Evolutionary conservation across 768 basidiomycete genomes (phyloP), one percentile per base, ranked within the genome.

Genomic region (Rhodotorula diobovata): DNA sequence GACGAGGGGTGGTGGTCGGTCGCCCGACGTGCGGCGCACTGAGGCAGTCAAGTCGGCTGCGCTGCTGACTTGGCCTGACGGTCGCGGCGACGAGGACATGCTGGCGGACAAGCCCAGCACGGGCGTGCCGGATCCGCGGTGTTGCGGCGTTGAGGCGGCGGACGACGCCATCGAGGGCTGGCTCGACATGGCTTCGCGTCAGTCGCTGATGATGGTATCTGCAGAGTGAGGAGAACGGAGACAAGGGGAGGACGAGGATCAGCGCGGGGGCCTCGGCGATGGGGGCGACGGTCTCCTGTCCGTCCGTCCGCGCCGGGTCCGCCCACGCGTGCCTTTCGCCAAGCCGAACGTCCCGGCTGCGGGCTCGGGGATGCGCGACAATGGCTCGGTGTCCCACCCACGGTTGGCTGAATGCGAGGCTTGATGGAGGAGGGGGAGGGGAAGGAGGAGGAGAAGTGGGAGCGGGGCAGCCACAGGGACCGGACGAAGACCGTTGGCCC

Each of bases 1-100:
- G 65, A 93, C 91, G 68, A 94, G 90, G 55, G 93, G 91, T 55
- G 90, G 87, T 20, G 93, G 92, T 32, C 93, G 88, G 85, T 91
- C 88, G 57, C 92, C 93, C 0, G 85, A 85, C 0, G 92, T 90
- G 79, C 88, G 88, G 72, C 89, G 85, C 79, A 89, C 89, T 78
- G 87, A 90, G 2, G 91, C 92, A 18, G 91, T 92, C 77, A 94
- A 84, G 82, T 93, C 91, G 77, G 90, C 68, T 11, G 68, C 68
- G 34, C 48, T 53, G 57, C 37, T 39, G 57, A 58, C n/a, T 18
- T 58, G 57, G 20, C 34, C 54, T 8, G 54, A 7, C 2, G 54
- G 54, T 2, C 54, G 54, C 1, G 54, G 34, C 32, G 54, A 55
- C 34, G 34, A 8, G 18, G 48, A n/a, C n/a, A n/a, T 12, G n/a